Conservation (phyloP, 2,329 filamentous ascomycete genomes). For the Macroventuria anomochaeta region DNA sequence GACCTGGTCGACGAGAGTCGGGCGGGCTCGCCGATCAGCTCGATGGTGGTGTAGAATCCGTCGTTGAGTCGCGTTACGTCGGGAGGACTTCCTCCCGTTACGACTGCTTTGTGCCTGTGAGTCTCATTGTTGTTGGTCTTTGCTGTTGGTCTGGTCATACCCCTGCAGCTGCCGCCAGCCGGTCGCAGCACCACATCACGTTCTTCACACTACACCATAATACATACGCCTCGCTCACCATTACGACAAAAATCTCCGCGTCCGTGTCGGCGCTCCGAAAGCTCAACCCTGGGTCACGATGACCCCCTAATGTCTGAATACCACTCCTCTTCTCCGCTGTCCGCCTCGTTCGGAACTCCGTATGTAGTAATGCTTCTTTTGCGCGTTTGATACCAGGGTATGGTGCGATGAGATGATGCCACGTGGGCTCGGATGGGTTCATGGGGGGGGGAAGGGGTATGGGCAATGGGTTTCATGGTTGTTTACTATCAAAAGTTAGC, state of each 20-base stretch:
- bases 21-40: conserved; percentile 43
- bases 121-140: conserved; percentile 4
- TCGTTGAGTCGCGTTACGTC: conserved; percentile 5
- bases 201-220: background rate
- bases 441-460: background rate
- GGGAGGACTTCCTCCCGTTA: conserved; percentile 8
- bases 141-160: conserved; percentile 10
- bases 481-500: background rate
- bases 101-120: conserved; percentile 8
- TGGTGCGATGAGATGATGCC: background rate
- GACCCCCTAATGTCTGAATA: conserved; percentile 48
- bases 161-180: conserved; percentile 8
- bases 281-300: conserved; percentile 32
- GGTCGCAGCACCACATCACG: background rate
- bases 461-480: background rate
- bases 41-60: conserved; percentile 36
- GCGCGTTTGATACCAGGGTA: conserved; percentile 33
- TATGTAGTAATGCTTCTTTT: conserved; percentile 36
- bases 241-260: conserved; percentile 1
- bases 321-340: conserved; percentile 24
- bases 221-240: background rate
- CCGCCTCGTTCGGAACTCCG: conserved; percentile 16
- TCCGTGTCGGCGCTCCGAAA: conserved; percentile 30
- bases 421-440: background rate
- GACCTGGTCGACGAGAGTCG: conserved; percentile 59